Base-by-base conservation (phyloP, 805 yeast genomes). In the Zygosaccharomyces bisporus region DNA sequence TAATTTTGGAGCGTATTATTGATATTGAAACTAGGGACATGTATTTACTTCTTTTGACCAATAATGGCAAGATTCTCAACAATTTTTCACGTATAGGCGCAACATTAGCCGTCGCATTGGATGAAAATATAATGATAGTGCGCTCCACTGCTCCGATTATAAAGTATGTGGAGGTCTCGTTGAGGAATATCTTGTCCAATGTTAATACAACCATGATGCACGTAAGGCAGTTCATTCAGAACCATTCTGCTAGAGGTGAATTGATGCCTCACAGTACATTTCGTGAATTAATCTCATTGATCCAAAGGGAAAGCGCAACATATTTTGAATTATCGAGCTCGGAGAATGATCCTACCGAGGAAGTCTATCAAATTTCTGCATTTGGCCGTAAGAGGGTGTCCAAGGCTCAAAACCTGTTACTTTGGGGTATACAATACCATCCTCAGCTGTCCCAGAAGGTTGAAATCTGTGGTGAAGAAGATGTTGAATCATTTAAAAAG, bases 31-130 rank as follows among this genome's bases (percentile, higher is more conserved):
- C 54, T 2, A 50, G 57, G 34, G 60, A 53, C 39, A 54, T 57
- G 48, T 57, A 56, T 41, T 47, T 62, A 12, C 41, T 63, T 25
- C 34, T 63, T 21, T 47, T 61, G 18, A 61, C 67, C 8, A 55
- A 62, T 38, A 61, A 61, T 43, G 66, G 67, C 42, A 63, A 58
- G 52, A 58, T 63, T 14, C 44, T 63, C 13, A 54, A 60, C 30
- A 63, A 63, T 44, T 52, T 63, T 29, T 54, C 63, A 3, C 50
- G 61, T 14, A 47, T 63, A 20, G 62, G 63, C n/a, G 63, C 59
- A 2, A 54, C 56, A 2, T 44, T 58, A 16, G 60, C 60, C 5
- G 60, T 56, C 6, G 55, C 58, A 2, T 36, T 58, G 12, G 56
- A 56, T 41, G 63, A 58, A 46, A 58, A 56, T 45, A 52, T 55